These are phyloP conservation scores for Aspergillus tubingensis DNA, from an alignment of 2,329 filamentous ascomycete species.

Conservation along the genomic window DNA sequence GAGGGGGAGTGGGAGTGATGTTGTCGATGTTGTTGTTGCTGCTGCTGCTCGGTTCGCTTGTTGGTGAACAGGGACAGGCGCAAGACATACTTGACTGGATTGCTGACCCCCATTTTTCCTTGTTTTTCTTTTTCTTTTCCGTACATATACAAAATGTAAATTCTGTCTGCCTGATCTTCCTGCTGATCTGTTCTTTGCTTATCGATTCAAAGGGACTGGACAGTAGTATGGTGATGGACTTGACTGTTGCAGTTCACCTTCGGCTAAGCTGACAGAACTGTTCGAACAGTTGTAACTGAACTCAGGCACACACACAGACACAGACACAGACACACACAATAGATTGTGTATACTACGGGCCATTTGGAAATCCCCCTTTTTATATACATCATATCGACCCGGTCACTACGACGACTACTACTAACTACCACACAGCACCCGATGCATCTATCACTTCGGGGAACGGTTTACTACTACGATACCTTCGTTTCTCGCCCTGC, in stretches of 20 bases:
- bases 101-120: constrained; percentile 19
- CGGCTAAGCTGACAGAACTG: not conserved
- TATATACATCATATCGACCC: constrained; percentile 4
- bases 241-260: not conserved
- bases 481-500: not conserved
- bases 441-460: not conserved
- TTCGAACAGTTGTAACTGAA: not conserved
- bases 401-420: not conserved
- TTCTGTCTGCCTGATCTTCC: not conserved
- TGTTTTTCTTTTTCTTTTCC: not conserved
- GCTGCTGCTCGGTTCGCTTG: constrained; percentile 15
- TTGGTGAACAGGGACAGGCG: constrained; percentile 22
- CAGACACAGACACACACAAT: not conserved
- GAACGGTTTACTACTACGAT: too few species aligned
- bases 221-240: not conserved
- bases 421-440: not conserved
- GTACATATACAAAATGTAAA: not conserved
- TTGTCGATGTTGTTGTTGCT: too few species aligned
- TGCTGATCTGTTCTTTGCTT: not conserved
- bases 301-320: not conserved
- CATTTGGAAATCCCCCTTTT: constrained; percentile 2
- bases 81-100: constrained; percentile 24
- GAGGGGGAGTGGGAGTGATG: too few species aligned
- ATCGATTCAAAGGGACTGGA: not conserved
- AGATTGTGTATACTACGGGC: not conserved